Percentiles rank a stretch among this genome's conserved stretches.
phyloP scores from a whole-genome alignment of 108 stramenopile genomes.

The Hondaea fermentalgiana region DNA sequence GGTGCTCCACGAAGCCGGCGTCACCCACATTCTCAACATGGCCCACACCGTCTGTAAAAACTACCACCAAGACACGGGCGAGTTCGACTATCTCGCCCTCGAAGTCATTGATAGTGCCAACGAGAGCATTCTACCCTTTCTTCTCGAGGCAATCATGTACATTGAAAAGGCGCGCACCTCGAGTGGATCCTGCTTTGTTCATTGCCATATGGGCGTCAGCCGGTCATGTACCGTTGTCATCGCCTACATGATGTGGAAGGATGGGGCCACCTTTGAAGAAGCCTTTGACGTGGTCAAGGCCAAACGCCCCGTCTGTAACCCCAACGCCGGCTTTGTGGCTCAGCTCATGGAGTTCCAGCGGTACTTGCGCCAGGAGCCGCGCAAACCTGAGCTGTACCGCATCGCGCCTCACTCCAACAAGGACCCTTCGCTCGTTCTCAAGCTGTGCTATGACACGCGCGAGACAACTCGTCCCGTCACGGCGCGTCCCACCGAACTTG shows the following conservation, averaged over 20 bases:
- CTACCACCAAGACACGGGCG: background rate
- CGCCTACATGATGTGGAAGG: background rate
- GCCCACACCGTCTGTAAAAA: slow-evolving; percentile 19
- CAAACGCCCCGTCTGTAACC: slow-evolving; percentile 6
- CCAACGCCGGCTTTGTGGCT: slow-evolving; percentile 4
- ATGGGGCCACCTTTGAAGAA: background rate
- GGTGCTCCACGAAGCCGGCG: background rate
- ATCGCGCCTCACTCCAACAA: background rate
- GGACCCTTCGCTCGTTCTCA: slow-evolving; percentile 5
- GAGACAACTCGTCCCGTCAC: background rate
- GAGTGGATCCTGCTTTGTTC: background rate
- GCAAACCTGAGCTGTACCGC: background rate
- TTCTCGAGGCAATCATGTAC: background rate
- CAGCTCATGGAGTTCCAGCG: background rate
- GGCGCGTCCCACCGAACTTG: background rate
- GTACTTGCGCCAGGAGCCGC: background rate
- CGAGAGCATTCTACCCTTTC: background rate
- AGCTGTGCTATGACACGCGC: background rate
- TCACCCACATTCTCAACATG: slow-evolving; percentile 14
- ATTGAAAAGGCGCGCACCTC: slow-evolving; percentile 14
- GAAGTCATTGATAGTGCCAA: slow-evolving; percentile 1
- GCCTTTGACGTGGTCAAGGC: background rate
- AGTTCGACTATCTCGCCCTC: slow-evolving; percentile 9
- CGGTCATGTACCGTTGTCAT: slow-evolving; percentile 13
- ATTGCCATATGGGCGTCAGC: slow-evolving; percentile 11